Evolutionary conservation across 352 stramenopile species (phyloP).

Genomic region (Phytophthora idaei): DNA sequence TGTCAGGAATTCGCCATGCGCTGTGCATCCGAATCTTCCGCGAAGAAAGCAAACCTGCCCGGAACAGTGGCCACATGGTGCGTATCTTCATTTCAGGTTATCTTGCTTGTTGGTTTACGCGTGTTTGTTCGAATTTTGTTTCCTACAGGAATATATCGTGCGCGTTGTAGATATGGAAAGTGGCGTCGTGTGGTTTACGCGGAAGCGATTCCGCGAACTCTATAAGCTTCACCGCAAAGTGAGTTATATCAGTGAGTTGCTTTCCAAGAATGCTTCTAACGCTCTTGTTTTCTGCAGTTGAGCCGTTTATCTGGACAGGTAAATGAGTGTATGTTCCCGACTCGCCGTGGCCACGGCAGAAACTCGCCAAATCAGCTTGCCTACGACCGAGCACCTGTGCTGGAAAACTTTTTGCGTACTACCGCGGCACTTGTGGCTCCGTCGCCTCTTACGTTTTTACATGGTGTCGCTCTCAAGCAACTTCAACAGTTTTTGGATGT

Average conservation of each 20-base stretch:
- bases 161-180: conserved; percentile 86
- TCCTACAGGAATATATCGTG: conserved; percentile 80
- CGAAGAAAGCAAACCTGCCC: conserved; percentile 56
- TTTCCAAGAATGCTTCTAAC: neutral
- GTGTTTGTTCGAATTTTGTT: neutral
- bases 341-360: conserved; percentile 57
- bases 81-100: conserved; percentile 8
- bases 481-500: conserved; percentile 85
- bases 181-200: conserved; percentile 85
- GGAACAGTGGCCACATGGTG: conserved; percentile 76
- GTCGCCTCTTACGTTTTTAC: conserved; percentile 74
- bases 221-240: conserved; percentile 87
- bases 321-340: conserved; percentile 74
- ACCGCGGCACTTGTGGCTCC: conserved; percentile 76
- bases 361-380: conserved; percentile 68
- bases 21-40: conserved; percentile 82
- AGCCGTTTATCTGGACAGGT: conserved; percentile 71
- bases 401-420: conserved; percentile 81
- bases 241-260: conserved; percentile 5
- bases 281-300: conserved; percentile 40
- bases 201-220: conserved; percentile 82
- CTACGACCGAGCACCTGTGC: conserved; percentile 66
- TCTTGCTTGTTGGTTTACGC: neutral
- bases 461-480: conserved; percentile 77
- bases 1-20: conserved; percentile 73